Percentiles rank a stretch among this genome's conserved stretches.
phyloP scores from a whole-genome alignment of 2,329 filamentous ascomycete genomes.

The Fusarium sp. region DNA sequence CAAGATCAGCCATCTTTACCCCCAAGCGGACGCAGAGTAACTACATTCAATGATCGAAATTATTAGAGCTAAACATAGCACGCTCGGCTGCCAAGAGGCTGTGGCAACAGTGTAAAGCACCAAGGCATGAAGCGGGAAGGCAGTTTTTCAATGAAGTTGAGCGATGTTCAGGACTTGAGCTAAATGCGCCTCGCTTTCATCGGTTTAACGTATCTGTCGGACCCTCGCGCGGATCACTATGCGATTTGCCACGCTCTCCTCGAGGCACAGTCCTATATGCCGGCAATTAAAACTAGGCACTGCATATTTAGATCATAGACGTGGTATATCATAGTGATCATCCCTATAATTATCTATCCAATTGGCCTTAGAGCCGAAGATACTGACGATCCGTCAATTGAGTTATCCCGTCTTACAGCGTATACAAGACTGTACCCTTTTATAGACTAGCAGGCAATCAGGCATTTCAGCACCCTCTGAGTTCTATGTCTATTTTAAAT shows the following conservation, averaged over 20 bases:
- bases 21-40: not conserved
- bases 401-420: constrained; percentile 10
- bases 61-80: not conserved
- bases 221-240: not conserved
- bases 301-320: not conserved
- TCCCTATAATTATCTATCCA: not conserved
- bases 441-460: not conserved
- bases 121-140: not conserved
- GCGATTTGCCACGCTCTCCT: not conserved
- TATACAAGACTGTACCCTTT: not conserved
- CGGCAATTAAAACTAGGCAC: not conserved
- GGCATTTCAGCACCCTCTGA: not conserved
- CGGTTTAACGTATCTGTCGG: not conserved
- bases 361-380: not conserved
- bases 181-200: not conserved
- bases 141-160: not conserved
- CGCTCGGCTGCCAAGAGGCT: too few species aligned
- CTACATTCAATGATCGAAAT: not conserved
- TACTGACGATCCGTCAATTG: not conserved
- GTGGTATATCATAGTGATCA: not conserved
- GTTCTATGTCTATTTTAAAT: not conserved
- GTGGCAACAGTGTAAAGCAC: not conserved
- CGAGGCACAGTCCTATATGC: not conserved
- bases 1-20: not conserved
- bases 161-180: not conserved